Percentiles rank a stretch among this genome's conserved stretches.
Conservation (phyloP, 2,329 filamentous ascomycete genomes). For the Elsinoe necatrix region DNA sequence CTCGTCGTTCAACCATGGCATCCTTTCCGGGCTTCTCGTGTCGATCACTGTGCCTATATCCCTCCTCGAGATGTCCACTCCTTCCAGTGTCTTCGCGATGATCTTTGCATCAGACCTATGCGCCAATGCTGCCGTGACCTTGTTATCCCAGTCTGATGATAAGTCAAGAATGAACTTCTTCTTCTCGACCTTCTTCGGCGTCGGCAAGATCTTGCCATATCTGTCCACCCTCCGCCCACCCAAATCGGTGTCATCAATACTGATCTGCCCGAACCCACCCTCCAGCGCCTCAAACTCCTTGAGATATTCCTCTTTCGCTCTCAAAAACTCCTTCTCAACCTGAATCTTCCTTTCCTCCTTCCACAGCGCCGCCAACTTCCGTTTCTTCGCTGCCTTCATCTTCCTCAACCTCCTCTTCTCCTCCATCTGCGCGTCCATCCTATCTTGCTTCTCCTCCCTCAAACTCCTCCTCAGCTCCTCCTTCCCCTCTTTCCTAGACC, state of each 20-base stretch:
- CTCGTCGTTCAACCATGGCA: slow-evolving; percentile 69
- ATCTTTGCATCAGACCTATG: slow-evolving; percentile 18
- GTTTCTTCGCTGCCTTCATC: slow-evolving; percentile 10
- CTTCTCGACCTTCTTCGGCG: slow-evolving; percentile 2
- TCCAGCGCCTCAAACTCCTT: not conserved
- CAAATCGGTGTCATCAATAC: not conserved
- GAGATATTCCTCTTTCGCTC: not conserved
- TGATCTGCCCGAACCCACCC: not conserved
- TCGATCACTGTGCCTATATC: slow-evolving; percentile 54
- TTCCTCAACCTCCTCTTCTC: slow-evolving; percentile 1
- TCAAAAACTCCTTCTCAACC: not conserved
- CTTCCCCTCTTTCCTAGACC: not conserved
- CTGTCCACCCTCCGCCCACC: not conserved
- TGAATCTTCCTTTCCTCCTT: not conserved
- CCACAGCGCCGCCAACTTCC: not conserved
- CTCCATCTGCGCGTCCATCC: not conserved
- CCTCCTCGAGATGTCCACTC: slow-evolving; percentile 40
- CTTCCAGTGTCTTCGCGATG: slow-evolving; percentile 30
- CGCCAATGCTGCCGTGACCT: slow-evolving; percentile 31
- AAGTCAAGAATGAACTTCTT: slow-evolving; percentile 26
- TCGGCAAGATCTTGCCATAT: slow-evolving; percentile 1
- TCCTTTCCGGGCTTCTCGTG: slow-evolving; percentile 22
- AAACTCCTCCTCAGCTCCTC: not conserved
- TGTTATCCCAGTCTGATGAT: slow-evolving; percentile 33
- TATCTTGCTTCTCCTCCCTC: not conserved